phyloP scores from a whole-genome alignment of 1,284 basidiomycete species.

The Leccinum ponderosum region DNA sequence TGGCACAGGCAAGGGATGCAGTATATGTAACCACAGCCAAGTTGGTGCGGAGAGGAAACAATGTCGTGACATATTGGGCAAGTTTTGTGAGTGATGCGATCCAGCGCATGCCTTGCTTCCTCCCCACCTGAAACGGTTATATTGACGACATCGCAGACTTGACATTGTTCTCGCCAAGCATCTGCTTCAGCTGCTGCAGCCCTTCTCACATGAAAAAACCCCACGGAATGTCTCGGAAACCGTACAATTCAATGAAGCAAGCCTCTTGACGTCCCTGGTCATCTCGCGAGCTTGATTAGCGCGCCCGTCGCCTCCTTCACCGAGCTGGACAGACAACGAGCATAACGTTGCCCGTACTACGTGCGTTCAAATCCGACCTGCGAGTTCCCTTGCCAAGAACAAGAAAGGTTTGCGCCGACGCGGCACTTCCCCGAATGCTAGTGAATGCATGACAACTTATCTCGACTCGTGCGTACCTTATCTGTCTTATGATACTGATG shows the following conservation, averaged over 20 bases:
- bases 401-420: too few relatives aligned
- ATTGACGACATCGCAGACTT: constrained; percentile 39
- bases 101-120: constrained; percentile 39
- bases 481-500: too few relatives aligned
- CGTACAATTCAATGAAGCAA: constrained; percentile 42
- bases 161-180: constrained; percentile 52
- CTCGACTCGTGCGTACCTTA: too few relatives aligned
- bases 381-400: too few relatives aligned
- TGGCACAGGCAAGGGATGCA: constrained; percentile 54
- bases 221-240: constrained; percentile 40
- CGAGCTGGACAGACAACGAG: constrained; percentile 34
- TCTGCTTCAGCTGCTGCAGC: constrained; percentile 45
- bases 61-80: constrained; percentile 56
- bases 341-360: constrained; percentile 20
- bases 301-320: constrained; percentile 50
- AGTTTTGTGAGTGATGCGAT: neutral
- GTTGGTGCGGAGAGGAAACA: constrained; percentile 42
- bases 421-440: too few relatives aligned
- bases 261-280: constrained; percentile 42
- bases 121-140: constrained; percentile 51
- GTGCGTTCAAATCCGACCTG: constrained; percentile 7
- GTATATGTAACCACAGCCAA: constrained; percentile 55
- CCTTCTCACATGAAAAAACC: constrained; percentile 50
- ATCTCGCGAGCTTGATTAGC: constrained; percentile 43
- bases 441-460: too few relatives aligned